Evolutionary conservation across 2,329 filamentous ascomycete genomes (phyloP), one percentile per base, ranked within the genome.

Genomic region (Monosporascus sp.): DNA sequence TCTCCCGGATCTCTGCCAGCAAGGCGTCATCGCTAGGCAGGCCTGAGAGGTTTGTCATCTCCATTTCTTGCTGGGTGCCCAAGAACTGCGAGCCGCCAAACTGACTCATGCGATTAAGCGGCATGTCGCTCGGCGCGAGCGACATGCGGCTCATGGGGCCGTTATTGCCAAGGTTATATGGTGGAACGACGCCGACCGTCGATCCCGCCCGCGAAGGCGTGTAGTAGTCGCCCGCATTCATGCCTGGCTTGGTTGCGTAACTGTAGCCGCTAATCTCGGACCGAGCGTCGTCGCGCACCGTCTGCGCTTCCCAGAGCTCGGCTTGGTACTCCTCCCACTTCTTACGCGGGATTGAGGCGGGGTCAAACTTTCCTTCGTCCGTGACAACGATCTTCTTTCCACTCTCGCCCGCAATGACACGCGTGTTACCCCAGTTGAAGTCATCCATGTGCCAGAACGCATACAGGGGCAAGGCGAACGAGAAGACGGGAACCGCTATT

Each of bases 391-490:
- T 78, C 78, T 97, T 93, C 70, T 91, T 87, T 59, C 94, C 94
- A 71, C 87, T 87, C 70, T 99, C 94, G 69, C 94, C 94, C 7
- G 89, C 94, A 59, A 99, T 91, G 54, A 99, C 84, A 84, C 94
- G 93, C 41, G 94, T 99, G 74, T 97, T 99, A 74, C 94, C 94
- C 94, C 94, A 99, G 65, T 88, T 89, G 82, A 99, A 99, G 74
- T 99, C 94, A 72, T 99, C 94, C 94, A 97, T 97, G 75, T 97
- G 84, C 94, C 94, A 99, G 82, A 99, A 99, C 49, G 93, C 81
- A 71, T 97, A 97, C 27, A 99, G 76, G 1, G 94, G 94, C 45
- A 99, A 80, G 54, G 82, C 91, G 58, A 96, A 91, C 44, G 89
- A 87, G 79, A 96, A 99, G 59, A 99, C 83, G 1, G 93, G 93